A percentile compares a stretch with the other conserved stretches of the same genome.
Conservation (phyloP, 257 asterid genomes). For the Scutellaria baicalensis region DNA sequence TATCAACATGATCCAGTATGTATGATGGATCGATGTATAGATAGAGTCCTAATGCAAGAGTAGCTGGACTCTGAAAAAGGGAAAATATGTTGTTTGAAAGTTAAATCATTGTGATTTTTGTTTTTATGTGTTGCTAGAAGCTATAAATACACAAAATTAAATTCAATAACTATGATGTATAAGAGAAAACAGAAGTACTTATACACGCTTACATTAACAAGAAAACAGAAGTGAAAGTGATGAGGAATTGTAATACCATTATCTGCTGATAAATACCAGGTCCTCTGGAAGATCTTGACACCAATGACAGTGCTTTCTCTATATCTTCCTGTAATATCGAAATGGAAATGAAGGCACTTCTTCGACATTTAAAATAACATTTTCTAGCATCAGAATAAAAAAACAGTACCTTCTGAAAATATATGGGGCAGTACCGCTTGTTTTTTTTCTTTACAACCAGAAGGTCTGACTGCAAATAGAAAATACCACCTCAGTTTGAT, state of each 20-base stretch:
- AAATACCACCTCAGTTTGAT: neutral
- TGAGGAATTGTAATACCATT: slow-evolving; percentile 44
- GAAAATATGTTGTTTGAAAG: neutral
- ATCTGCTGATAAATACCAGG: slow-evolving; percentile 57
- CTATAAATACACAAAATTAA: too few relatives aligned
- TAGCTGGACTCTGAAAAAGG: neutral
- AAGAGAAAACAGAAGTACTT: slow-evolving; percentile 2
- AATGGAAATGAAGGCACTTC: slow-evolving; percentile 10
- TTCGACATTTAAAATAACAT: neutral
- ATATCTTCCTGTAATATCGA: slow-evolving; percentile 64
- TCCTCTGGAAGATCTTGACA: slow-evolving; percentile 57
- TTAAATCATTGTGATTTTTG: neutral
- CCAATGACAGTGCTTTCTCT: slow-evolving; percentile 63
- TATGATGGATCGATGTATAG: neutral
- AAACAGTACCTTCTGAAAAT: slow-evolving; percentile 72
- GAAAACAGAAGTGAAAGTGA: neutral
- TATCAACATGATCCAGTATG: neutral
- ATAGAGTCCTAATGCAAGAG: neutral
- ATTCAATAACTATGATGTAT: neutral
- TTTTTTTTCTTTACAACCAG: slow-evolving; percentile 73
- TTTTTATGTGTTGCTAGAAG: neutral
- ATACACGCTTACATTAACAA: neutral
- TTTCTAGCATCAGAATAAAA: neutral
- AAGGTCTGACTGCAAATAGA: slow-evolving; percentile 77
- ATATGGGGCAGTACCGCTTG: slow-evolving; percentile 74